A percentile compares a stretch with the other conserved stretches of the same genome.
Evolutionary conservation across 208 protist species (phyloP).

Genomic region (Dictyostelium gargantuum): DNA sequence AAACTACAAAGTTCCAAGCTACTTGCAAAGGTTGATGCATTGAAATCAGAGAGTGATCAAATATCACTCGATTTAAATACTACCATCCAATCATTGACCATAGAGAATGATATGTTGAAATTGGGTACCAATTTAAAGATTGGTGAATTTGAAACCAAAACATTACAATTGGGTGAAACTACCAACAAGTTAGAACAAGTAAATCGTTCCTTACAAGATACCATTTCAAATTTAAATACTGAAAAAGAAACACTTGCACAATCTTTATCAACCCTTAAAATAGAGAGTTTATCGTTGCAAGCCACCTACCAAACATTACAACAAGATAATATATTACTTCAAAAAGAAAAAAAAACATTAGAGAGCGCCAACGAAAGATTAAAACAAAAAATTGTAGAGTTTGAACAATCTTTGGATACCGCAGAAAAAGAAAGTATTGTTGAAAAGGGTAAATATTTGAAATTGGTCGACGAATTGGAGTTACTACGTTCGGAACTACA

Average conservation of each 20-base stretch:
- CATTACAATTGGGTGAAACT: background rate
- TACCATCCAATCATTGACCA: background rate
- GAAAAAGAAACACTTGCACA: too few relatives aligned
- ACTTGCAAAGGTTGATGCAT: background rate
- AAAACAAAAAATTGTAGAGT: conserved; percentile 52
- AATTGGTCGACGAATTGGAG: background rate
- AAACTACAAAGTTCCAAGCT: background rate
- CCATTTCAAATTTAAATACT: background rate
- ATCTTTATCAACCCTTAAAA: too few relatives aligned
- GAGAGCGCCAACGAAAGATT: conserved; percentile 10
- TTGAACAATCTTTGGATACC: background rate
- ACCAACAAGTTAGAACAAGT: too few relatives aligned
- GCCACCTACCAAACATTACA: too few relatives aligned
- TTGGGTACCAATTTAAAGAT: background rate
- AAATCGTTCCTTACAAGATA: background rate
- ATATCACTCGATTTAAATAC: background rate
- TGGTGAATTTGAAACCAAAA: background rate
- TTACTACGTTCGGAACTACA: background rate
- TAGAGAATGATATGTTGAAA: background rate
- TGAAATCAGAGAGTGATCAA: background rate
- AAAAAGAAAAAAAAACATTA: conserved; percentile 70
- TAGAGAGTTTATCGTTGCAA: too few relatives aligned
- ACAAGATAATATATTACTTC: conserved; percentile 14
- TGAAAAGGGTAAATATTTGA: background rate
- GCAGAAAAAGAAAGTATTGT: background rate